These are phyloP conservation scores for Colletotrichum limetticola DNA, from an alignment of 2,329 filamentous ascomycete species.

Conservation along the genomic window DNA sequence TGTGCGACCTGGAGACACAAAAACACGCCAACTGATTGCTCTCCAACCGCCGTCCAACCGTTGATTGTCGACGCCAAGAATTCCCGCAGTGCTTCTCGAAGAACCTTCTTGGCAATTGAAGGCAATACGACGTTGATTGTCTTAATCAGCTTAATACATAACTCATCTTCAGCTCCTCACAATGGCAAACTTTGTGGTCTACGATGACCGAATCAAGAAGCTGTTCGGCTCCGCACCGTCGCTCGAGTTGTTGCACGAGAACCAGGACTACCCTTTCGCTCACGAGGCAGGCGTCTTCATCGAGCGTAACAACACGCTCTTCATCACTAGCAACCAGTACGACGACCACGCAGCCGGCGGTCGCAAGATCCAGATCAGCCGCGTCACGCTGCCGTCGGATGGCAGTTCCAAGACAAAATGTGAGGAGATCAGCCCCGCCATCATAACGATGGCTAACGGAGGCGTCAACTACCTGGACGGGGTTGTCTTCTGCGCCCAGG, in stretches of 20 bases:
- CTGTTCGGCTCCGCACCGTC: conserved; percentile 49
- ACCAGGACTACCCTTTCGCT: conserved; percentile 55
- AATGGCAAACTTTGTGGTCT: conserved; percentile 26
- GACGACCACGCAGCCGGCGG: conserved; percentile 31
- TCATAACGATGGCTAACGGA: conserved; percentile 58
- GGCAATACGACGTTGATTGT: neutral
- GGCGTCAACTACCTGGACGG: conserved; percentile 56
- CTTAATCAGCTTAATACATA: neutral
- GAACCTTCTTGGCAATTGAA: neutral
- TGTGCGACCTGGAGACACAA: neutral
- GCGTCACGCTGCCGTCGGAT: conserved; percentile 37
- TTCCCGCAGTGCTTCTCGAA: neutral
- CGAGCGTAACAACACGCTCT: conserved; percentile 40
- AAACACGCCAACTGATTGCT: neutral
- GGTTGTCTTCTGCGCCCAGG: conserved; percentile 55
- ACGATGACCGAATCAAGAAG: conserved; percentile 20
- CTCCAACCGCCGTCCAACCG: neutral
- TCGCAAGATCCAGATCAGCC: conserved; percentile 44
- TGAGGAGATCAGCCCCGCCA: conserved; percentile 46
- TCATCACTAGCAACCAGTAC: conserved; percentile 49
- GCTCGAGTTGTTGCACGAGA: conserved; percentile 50
- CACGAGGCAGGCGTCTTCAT: conserved; percentile 58
- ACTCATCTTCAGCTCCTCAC: neutral
- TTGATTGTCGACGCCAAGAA: neutral
- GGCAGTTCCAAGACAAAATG: conserved; percentile 35